A percentile compares a stretch with the other conserved stretches of the same genome.
Conservation (phyloP, 148 eudicot genomes). For the Camellia granthamiana region DNA sequence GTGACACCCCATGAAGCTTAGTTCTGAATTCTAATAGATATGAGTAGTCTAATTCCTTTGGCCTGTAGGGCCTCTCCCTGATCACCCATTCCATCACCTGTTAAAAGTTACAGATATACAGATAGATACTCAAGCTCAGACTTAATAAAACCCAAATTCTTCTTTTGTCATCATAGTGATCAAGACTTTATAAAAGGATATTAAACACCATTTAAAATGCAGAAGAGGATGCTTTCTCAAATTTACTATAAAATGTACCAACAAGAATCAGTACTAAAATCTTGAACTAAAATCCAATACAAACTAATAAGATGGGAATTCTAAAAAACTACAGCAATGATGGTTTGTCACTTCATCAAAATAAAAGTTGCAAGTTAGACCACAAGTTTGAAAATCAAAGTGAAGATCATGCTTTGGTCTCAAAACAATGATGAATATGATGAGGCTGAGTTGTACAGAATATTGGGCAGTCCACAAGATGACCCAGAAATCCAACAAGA, state of each 20-base stretch:
- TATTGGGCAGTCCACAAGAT: background rate
- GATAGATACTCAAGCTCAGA: slow-evolving; percentile 7
- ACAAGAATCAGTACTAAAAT: background rate
- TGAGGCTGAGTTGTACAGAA: background rate
- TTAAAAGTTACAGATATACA: slow-evolving; percentile 3
- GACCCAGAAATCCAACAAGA: background rate
- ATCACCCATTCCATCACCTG: slow-evolving; percentile 99
- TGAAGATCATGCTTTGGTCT: background rate
- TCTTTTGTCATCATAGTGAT: background rate
- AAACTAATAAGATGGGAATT: background rate
- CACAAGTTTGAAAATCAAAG: background rate
- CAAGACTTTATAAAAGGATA: background rate
- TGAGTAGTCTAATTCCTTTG: slow-evolving; percentile 88
- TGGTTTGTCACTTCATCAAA: background rate
- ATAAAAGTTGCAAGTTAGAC: background rate
- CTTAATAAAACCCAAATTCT: background rate
- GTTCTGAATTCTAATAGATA: slow-evolving; percentile 80
- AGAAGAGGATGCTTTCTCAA: background rate
- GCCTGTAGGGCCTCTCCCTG: slow-evolving; percentile 90
- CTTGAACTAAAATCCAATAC: too few species aligned
- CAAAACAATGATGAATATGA: background rate
- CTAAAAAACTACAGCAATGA: background rate
- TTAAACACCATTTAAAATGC: background rate
- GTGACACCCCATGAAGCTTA: slow-evolving; percentile 77
- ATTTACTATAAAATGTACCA: too few species aligned